Evolutionary conservation across 2,329 filamentous ascomycete species (phyloP), one percentile per base, ranked within the genome.

Genomic region (Cladophialophora exuberans): DNA sequence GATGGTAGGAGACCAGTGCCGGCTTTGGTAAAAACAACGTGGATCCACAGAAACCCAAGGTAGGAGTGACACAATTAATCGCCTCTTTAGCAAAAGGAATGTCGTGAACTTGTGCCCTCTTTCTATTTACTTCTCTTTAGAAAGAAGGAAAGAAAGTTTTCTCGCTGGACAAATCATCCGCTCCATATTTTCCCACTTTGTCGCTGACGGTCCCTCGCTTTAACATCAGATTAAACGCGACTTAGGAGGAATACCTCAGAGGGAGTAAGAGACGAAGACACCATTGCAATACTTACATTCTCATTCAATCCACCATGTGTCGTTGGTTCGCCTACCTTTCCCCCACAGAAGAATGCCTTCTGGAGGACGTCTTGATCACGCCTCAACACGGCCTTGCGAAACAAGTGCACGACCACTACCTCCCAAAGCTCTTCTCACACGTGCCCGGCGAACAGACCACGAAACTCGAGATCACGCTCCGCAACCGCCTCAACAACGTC

Each of bases 321-420:
- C 78, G 79, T 28, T 82, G 79, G 79, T 81, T 82, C 60, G 79
- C 79, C 17, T 82, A 82, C 62, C 75, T 83, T 52, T 80, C 78
- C 1, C 71, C 73, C 1, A 72, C 69, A 0, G 80, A 83, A 68
- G 75, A 77, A 10, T 81, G 78, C 66, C 75, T 83, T 39, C 72
- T 83, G 7, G 77, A 79, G 53, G 80, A 83, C 62, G 79, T 82
- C 39, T 73, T 82, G 28, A 74, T 83, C 53, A 73, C 69, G 0
- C 73, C 73, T 4, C 31, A 67, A 20, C 73, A 78, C 59, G 66
- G 72, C 15, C 67, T 78, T 4, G 67, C 71, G 54, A 75, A 76
- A 52, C 76, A 79, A 67, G 72, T 77, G 46, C 70, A 76, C 48
- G 77, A 81, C 44, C 80, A 82, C 64, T 82, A 81, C 61, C 73